Percentiles rank a stretch among this genome's conserved stretches.
phyloP scores from a whole-genome alignment of 2,329 filamentous ascomycete species.

The Xylariaceae sp. region DNA sequence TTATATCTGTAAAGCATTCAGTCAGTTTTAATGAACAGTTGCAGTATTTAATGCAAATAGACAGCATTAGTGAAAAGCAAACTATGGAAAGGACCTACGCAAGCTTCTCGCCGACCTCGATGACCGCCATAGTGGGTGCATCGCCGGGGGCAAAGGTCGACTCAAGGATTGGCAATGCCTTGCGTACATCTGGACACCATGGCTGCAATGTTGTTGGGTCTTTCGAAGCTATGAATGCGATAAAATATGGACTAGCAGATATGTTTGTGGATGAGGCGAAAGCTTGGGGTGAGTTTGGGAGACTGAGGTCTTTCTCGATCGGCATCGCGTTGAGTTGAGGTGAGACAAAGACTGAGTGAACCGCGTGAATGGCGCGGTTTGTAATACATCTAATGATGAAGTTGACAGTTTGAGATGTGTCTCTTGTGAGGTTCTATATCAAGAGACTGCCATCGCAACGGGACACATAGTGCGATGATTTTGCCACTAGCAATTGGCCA shows the following conservation, averaged over 20 bases:
- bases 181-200: neutral
- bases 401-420: too few species aligned
- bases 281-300: neutral
- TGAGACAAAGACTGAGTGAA: too few species aligned
- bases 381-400: too few species aligned
- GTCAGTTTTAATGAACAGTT: too few species aligned
- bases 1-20: neutral
- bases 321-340: neutral
- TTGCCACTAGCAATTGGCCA: too few species aligned
- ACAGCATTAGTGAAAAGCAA: neutral
- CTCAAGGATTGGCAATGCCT: neutral
- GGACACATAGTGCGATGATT: too few species aligned
- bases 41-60: too few species aligned
- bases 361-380: too few species aligned
- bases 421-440: too few species aligned
- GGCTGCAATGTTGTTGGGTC: neutral
- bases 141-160: neutral
- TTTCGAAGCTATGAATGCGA: neutral
- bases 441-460: too few species aligned
- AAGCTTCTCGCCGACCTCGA: neutral
- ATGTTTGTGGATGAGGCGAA: neutral
- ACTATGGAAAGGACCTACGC: neutral
- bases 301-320: slow-evolving; percentile 13
- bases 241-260: neutral
- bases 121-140: neutral